A percentile compares a stretch with the other conserved stretches of the same genome.
phyloP scores from a whole-genome alignment of 768 basidiomycete species.

The Suillus sp. region DNA sequence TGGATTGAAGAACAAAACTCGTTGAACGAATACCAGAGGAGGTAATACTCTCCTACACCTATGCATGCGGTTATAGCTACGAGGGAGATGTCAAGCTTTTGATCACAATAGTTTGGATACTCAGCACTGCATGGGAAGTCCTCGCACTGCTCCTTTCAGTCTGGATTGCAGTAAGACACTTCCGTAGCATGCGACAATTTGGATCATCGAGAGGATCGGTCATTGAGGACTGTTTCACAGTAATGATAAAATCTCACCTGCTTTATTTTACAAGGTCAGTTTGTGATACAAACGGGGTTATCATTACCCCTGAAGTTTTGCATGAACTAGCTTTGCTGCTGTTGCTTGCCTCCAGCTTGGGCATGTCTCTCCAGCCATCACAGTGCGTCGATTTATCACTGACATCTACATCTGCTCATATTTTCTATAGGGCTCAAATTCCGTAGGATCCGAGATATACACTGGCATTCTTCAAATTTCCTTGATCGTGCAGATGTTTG shows the following conservation, averaged over 20 bases:
- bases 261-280: neutral
- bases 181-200: neutral
- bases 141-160: neutral
- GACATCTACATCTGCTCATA: neutral
- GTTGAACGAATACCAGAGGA: neutral
- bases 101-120: neutral
- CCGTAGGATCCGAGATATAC: neutral
- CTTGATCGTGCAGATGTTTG: neutral
- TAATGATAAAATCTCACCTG: neutral
- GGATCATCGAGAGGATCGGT: neutral
- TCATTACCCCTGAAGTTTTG: neutral
- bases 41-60: neutral
- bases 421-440: neutral
- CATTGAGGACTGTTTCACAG: neutral
- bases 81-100: neutral
- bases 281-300: neutral
- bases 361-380: neutral
- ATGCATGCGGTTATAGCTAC: neutral
- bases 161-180: neutral
- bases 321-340: neutral
- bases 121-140: neutral
- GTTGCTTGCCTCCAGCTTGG: neutral
- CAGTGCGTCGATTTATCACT: neutral
- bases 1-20: neutral
- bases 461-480: neutral